A percentile compares a stretch with the other conserved stretches of the same genome.
Conservation (phyloP, 2,329 filamentous ascomycete species). For the Fusarium sp. region DNA sequence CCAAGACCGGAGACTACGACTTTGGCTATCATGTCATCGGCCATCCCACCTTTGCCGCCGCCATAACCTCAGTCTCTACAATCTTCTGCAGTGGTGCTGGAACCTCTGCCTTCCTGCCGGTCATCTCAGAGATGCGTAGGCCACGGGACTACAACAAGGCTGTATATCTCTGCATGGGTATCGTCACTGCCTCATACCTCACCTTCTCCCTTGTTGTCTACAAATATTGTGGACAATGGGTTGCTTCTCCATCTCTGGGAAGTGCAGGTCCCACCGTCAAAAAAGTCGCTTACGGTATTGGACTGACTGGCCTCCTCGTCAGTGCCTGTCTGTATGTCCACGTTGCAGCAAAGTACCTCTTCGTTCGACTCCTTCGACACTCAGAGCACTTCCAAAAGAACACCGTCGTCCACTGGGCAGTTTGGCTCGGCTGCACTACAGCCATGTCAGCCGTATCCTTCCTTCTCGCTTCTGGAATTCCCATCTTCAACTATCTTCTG, state of each 20-base stretch:
- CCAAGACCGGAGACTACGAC: slow-evolving; percentile 65
- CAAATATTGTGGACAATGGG: slow-evolving; percentile 47
- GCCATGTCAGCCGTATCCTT: slow-evolving; percentile 35
- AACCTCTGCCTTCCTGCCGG: slow-evolving; percentile 50
- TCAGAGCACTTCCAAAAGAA: slow-evolving; percentile 54
- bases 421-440: slow-evolving; percentile 52
- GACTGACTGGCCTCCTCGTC: slow-evolving; percentile 47
- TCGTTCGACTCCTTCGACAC: slow-evolving; percentile 55
- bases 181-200: slow-evolving; percentile 48
- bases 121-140: slow-evolving; percentile 67
- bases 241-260: slow-evolving; percentile 50
- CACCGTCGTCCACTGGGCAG: slow-evolving; percentile 51
- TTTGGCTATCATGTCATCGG: slow-evolving; percentile 65
- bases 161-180: slow-evolving; percentile 37
- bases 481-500: slow-evolving; percentile 51
- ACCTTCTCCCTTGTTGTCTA: slow-evolving; percentile 50
- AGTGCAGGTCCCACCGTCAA: slow-evolving; percentile 47
- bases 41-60: slow-evolving; percentile 65
- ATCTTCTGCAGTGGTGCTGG: slow-evolving; percentile 66
- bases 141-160: slow-evolving; percentile 46
- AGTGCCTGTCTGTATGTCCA: slow-evolving; percentile 53
- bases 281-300: slow-evolving; percentile 51
- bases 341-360: slow-evolving; percentile 57
- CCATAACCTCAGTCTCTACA: slow-evolving; percentile 59
- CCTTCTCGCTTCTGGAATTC: slow-evolving; percentile 43